Conservation (phyloP, 306 rosid genomes). For the Pachyrhizus erosus region DNA sequence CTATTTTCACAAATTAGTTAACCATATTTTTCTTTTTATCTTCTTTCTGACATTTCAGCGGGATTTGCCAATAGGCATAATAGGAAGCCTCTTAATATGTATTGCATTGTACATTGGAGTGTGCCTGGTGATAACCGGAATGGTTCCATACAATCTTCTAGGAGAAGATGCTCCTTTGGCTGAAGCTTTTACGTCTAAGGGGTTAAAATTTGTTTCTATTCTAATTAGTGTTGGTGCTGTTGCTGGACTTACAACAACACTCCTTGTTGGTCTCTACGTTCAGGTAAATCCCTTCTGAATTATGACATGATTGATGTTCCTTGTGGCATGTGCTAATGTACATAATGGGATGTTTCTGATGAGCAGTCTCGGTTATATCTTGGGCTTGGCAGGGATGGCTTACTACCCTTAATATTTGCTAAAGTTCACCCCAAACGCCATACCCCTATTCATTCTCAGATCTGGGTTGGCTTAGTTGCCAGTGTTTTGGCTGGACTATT, state of each 20-base stretch:
- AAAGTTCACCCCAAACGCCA: conserved; percentile 69
- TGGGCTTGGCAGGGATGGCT: conserved; percentile 97
- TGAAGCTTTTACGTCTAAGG: conserved; percentile 89
- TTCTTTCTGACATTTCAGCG: conserved; percentile 62
- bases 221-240: conserved; percentile 93
- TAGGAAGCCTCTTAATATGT: conserved; percentile 88
- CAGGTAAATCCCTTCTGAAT: conserved; percentile 67
- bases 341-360: conserved; percentile 49
- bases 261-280: conserved; percentile 94
- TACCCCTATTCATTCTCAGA: conserved; percentile 91
- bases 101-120: conserved; percentile 85
- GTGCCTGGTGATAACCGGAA: conserved; percentile 94
- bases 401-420: conserved; percentile 85
- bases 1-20: conserved; percentile 5
- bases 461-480: conserved; percentile 94
- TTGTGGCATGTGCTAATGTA: conserved; percentile 41
- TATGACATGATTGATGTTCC: conserved; percentile 44
- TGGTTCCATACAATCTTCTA: conserved; percentile 84
- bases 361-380: conserved; percentile 95
- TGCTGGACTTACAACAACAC: conserved; percentile 98
- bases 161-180: conserved; percentile 99
- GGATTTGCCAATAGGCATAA: conserved; percentile 96
- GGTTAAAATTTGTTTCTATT: conserved; percentile 79
- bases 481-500: conserved; percentile 81
- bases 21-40: conserved; percentile 15